These are phyloP conservation scores for Pseudogymnoascus sp. DNA, from an alignment of 2,329 filamentous ascomycete species.

Conservation along the genomic window DNA sequence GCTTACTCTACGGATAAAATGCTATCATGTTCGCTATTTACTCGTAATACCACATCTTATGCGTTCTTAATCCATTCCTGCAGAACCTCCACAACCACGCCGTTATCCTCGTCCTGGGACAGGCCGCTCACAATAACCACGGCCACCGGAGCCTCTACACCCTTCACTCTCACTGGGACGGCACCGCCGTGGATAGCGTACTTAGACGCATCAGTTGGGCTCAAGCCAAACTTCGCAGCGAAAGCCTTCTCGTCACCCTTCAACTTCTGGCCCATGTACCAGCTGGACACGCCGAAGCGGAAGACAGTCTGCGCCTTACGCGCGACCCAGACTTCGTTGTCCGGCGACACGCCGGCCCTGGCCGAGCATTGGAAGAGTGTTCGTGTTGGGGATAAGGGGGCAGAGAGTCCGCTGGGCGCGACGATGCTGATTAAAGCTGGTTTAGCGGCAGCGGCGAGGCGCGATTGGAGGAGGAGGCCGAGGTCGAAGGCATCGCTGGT, in stretches of 20 bases:
- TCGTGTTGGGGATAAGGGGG: slow-evolving; percentile 35
- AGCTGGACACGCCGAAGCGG: slow-evolving; percentile 62
- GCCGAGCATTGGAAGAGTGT: slow-evolving; percentile 65
- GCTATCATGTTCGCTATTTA: background rate
- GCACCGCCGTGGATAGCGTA: slow-evolving; percentile 76
- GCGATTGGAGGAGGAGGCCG: slow-evolving; percentile 55
- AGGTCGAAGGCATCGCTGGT: slow-evolving; percentile 57
- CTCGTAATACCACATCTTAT: background rate
- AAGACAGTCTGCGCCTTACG: slow-evolving; percentile 67
- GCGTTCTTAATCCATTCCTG: slow-evolving; percentile 34
- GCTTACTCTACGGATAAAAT: background rate
- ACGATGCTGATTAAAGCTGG: slow-evolving; percentile 58
- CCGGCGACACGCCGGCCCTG: slow-evolving; percentile 58
- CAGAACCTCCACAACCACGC: slow-evolving; percentile 64
- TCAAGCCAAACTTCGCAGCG: slow-evolving; percentile 56
- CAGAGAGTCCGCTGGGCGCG: slow-evolving; percentile 27
- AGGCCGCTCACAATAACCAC: slow-evolving; percentile 70
- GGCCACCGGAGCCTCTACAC: slow-evolving; percentile 68
- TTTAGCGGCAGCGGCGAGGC: slow-evolving; percentile 48
- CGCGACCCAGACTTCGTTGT: slow-evolving; percentile 64
- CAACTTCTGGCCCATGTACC: slow-evolving; percentile 64
- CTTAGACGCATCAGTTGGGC: slow-evolving; percentile 44
- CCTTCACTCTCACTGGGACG: slow-evolving; percentile 62
- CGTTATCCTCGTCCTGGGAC: slow-evolving; percentile 71
- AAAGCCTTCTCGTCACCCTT: slow-evolving; percentile 57